Evolutionary conservation across 208 protist species (phyloP), one percentile per base, ranked within the genome.

Genomic region (Trypanosoma platydactyli): DNA sequence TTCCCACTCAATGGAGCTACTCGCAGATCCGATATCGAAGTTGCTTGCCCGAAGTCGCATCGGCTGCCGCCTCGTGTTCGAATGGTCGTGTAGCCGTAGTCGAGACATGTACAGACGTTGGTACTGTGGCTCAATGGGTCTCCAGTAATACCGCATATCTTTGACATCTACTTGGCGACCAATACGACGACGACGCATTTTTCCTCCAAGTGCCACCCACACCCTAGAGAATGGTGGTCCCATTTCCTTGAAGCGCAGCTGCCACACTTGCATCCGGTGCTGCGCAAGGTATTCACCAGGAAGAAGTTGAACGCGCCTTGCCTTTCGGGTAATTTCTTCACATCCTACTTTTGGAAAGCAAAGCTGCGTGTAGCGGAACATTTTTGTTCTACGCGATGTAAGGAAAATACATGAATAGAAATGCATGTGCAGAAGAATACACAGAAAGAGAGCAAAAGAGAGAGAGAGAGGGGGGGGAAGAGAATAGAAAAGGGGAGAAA

Each of bases 221-320:
- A 95, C 89, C 5, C 81, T 58, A 11, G 89, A 95, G 64, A 86
- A 91, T 1, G 79, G 56, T 3, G 89, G 86, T 4, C 89, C 89
- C 89, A 95, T 95, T 54, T 95, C 89, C 53, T 95, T 95, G 74
- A 95, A 95, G 40, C 89, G 84, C 76, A 93, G 53, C 71, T 93
- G 86, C 86, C 87, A 95, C 50, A 83, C 76, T 57, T 95, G 86
- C 84, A 92, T 92, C 58, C 89, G 81, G 66, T 86, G 75, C 64
- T 85, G 80, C 0, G 80, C 89, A 27, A 76, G 74, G 71, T 86
- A 76, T 48, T 89, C 82, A 55, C 83, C 81, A 22, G 89, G 84
- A 68, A 57, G 64, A 27, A 91, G 71, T 77, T 91, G 83, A 25
- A 95, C 76, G 0, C 89, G 84, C 29, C 89, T 79, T 20, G 68